phyloP scores from a whole-genome alignment of 2,329 filamentous ascomycete species.

The Fusarium newnesense region DNA sequence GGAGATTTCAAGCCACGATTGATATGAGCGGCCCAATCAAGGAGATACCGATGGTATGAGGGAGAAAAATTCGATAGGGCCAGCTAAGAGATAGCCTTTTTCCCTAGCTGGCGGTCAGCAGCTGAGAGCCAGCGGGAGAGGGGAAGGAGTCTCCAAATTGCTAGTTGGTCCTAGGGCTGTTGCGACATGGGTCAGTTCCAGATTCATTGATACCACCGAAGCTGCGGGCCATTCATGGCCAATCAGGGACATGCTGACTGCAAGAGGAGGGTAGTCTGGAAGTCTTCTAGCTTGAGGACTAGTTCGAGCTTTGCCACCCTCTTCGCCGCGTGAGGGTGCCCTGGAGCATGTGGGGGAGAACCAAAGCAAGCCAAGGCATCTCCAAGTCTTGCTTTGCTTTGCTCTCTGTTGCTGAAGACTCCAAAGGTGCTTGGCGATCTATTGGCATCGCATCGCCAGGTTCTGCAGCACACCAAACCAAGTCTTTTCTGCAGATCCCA shows the following conservation, averaged over 20 bases:
- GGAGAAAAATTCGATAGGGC: background rate
- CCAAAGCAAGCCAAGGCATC: slow-evolving; percentile 10
- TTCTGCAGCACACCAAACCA: slow-evolving; percentile 4
- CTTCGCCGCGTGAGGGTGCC: background rate
- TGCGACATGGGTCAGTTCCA: slow-evolving; percentile 8
- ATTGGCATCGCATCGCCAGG: slow-evolving; percentile 39
- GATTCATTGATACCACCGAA: slow-evolving; percentile 17
- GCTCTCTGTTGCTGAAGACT: background rate
- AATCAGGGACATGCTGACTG: slow-evolving; percentile 17
- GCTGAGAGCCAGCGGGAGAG: slow-evolving; percentile 12
- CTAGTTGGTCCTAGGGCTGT: background rate
- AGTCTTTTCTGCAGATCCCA: slow-evolving; percentile 29
- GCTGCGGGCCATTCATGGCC: slow-evolving; percentile 9
- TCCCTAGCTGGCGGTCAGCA: slow-evolving; percentile 11
- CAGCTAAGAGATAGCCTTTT: slow-evolving; percentile 20
- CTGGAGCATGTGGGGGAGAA: slow-evolving; percentile 23
- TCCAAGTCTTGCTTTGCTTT: background rate
- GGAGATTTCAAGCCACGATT: slow-evolving; percentile 24
- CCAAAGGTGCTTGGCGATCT: slow-evolving; percentile 17
- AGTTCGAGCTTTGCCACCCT: slow-evolving; percentile 11
- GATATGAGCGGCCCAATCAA: slow-evolving; percentile 33
- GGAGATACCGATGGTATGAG: slow-evolving; percentile 34
- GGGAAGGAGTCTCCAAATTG: slow-evolving; percentile 28
- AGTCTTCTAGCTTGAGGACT: slow-evolving; percentile 38
- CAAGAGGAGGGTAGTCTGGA: slow-evolving; percentile 36